Base-by-base conservation (phyloP, 768 basidiomycete species). In the Suillus lakei region DNA sequence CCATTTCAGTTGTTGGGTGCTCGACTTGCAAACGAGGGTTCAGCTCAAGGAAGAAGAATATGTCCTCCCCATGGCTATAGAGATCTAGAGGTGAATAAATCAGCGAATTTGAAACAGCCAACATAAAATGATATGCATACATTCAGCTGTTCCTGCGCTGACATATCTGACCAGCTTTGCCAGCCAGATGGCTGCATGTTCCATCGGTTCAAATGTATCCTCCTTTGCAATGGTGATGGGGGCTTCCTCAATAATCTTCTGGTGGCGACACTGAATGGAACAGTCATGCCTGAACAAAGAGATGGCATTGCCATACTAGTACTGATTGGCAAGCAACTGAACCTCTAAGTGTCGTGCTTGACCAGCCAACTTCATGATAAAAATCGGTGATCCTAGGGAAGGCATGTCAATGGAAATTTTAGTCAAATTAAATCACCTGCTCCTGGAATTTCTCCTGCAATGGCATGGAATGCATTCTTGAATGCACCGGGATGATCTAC, bases 11-110 rank as follows among this genome's bases (percentile, higher is more conserved):
- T 12, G 98, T 99, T 12, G 98, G 98, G 77, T 99, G 98, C 81
- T 99, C 98, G 73, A 99, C 98, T 82, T 99, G 98, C 26, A 99
- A 91, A 85, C 98, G 96, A 54, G 98, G 98, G 78, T 99, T 99
- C 66, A 99, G 88, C 79, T 99, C 98, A 68, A 99, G 86, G 86
- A 99, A 99, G 82, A 92, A 95, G 82, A 99, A 99, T 32, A 89
- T 86, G 74, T 99, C 95, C 66, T 98, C 97, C 0, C 89, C 84
- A 67, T 93, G 95, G 69, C 91, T 96, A 80, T 99, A 99, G 44
- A 99, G 89, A 79, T 99, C 96, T 96, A 64, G 15, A 43, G 30
- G 46, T n/a, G 65, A 21, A 58, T 65, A 55, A 55, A 54, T 67
- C 38, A 46, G 58, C 46, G 67, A 59, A 41, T 43, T 60, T 34